A percentile compares a stretch with the other conserved stretches of the same genome.
Evolutionary conservation across 768 basidiomycete species (phyloP).

Genomic region (Phaeotremella fagi): DNA sequence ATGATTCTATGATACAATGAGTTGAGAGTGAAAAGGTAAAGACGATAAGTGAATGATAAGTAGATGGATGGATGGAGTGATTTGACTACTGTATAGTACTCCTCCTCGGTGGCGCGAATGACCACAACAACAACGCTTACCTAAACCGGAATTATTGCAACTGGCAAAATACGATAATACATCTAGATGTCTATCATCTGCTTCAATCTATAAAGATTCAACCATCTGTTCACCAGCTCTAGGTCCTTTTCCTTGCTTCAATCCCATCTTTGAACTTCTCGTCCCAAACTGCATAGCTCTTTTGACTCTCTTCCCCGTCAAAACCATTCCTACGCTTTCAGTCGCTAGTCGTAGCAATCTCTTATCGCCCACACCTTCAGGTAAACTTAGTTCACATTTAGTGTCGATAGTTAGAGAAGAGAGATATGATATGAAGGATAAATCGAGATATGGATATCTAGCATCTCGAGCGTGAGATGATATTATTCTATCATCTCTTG

Average conservation of each 20-base stretch:
- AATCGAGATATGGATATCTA: slow-evolving; percentile 82
- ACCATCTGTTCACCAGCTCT: slow-evolving; percentile 14
- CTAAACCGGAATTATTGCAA: not conserved
- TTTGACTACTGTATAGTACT: not conserved
- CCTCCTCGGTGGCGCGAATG: not conserved
- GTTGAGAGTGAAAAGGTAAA: too few relatives aligned
- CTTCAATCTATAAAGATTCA: not conserved
- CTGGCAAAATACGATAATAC: too few relatives aligned
- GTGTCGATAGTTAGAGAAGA: slow-evolving; percentile 71
- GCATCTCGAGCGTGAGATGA: slow-evolving; percentile 89
- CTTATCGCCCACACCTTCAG: slow-evolving; percentile 84
- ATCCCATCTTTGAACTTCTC: slow-evolving; percentile 42
- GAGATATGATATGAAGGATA: slow-evolving; percentile 70
- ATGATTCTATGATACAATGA: too few relatives aligned
- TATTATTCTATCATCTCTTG: slow-evolving; percentile 88
- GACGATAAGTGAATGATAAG: too few relatives aligned
- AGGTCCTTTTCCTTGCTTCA: slow-evolving; percentile 15
- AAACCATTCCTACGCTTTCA: slow-evolving; percentile 65
- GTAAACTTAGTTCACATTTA: slow-evolving; percentile 73
- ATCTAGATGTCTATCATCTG: not conserved
- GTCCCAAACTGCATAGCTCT: slow-evolving; percentile 93
- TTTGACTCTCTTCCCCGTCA: slow-evolving; percentile 75
- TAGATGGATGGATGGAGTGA: too few relatives aligned
- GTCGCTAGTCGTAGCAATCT: slow-evolving; percentile 70
- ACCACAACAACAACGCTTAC: not conserved